Percentiles rank a stretch among this genome's conserved stretches.
These are phyloP conservation scores for Ascosphaera apis DNA, from an alignment of 2,329 filamentous ascomycete genomes.

Conservation along the genomic window DNA sequence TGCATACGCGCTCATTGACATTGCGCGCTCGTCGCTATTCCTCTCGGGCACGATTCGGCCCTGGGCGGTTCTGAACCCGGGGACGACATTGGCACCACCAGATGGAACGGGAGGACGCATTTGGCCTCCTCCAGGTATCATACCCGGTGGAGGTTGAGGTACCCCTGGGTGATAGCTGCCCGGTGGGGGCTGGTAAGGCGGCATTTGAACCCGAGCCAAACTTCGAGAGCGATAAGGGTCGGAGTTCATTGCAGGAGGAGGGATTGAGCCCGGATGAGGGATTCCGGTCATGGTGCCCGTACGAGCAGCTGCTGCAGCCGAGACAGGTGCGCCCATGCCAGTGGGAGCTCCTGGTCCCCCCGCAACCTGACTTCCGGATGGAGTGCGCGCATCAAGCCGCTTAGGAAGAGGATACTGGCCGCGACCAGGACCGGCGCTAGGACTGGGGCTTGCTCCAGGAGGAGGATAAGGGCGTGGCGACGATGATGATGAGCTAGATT, in stretches of 20 bases:
- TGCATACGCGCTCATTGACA: slow-evolving; percentile 79
- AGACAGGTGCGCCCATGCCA: no score
- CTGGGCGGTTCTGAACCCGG: slow-evolving; percentile 62
- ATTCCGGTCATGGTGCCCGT: slow-evolving; percentile 35
- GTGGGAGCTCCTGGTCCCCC: no score
- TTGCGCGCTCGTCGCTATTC: slow-evolving; percentile 77
- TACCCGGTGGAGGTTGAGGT: no score
- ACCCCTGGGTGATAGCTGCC: slow-evolving; percentile 39
- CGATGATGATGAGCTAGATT: no score
- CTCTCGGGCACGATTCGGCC: slow-evolving; percentile 79
- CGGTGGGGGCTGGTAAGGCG: slow-evolving; percentile 43
- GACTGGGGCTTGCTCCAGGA: no score
- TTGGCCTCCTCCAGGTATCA: no score
- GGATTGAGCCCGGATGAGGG: slow-evolving; percentile 33
- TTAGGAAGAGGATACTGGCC: slow-evolving; percentile 51
- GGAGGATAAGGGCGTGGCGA: no score
- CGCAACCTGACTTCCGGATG: no score
- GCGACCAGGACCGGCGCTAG: slow-evolving; percentile 39
- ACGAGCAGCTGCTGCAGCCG: slow-evolving; percentile 28
- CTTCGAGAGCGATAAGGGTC: slow-evolving; percentile 87
- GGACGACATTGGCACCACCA: slow-evolving; percentile 51
- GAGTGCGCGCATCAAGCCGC: slow-evolving; percentile 47
- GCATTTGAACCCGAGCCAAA: slow-evolving; percentile 55
- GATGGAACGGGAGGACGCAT: slow-evolving; percentile 50
- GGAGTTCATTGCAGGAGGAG: slow-evolving; percentile 52